A percentile compares a stretch with the other conserved stretches of the same genome.
These are phyloP conservation scores for Handroanthus guayacan DNA, from an alignment of 257 asterid genomes.

Conservation along the genomic window DNA sequence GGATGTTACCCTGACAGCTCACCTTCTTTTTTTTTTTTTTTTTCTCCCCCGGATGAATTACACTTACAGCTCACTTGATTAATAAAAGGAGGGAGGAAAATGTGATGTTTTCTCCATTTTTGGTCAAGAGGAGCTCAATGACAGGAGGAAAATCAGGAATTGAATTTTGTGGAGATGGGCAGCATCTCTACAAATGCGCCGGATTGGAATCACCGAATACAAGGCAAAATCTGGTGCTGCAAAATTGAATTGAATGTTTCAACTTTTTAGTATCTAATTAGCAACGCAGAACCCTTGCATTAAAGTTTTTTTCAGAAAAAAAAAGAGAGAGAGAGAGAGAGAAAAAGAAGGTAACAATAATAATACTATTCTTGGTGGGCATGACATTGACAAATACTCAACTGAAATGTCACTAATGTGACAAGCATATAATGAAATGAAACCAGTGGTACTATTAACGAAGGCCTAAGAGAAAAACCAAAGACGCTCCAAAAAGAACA, in stretches of 20 bases:
- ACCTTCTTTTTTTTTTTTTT: no score
- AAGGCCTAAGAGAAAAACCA: not conserved
- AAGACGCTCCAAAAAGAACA: not conserved
- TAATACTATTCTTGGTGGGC: no score
- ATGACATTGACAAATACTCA: no score
- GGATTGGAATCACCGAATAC: not conserved
- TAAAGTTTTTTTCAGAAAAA: not conserved
- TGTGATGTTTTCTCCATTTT: no score
- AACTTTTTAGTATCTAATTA: not conserved
- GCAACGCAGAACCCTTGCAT: no score
- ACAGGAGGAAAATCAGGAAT: constrained; percentile 1
- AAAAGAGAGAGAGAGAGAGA: not conserved
- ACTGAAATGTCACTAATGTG: no score
- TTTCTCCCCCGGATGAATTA: no score
- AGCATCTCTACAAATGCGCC: not conserved
- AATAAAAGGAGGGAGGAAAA: no score
- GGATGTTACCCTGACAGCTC: no score
- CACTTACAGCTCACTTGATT: no score
- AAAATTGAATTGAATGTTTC: constrained; percentile 2
- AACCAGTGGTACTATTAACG: not conserved
- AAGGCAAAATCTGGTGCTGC: not conserved
- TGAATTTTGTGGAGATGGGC: not conserved
- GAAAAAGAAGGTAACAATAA: no score
- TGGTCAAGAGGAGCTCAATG: not conserved
- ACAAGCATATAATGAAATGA: no score